Evolutionary conservation across 1,139 yeast genomes (phyloP), one percentile per base, ranked within the genome.

Genomic region (Zygoascus sp.): DNA sequence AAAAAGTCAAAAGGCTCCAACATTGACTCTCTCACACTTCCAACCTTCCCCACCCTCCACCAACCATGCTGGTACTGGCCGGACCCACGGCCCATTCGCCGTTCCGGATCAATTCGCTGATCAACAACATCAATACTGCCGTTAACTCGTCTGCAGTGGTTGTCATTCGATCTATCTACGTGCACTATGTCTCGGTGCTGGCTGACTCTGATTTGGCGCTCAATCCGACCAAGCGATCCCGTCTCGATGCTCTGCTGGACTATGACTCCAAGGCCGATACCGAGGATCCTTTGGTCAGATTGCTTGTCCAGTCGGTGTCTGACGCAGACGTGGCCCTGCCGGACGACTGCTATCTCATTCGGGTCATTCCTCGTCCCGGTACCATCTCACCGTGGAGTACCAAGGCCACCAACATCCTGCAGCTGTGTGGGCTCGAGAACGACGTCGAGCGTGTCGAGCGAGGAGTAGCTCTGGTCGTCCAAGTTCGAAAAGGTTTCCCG

Each of bases 301-400:
- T 74, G 44, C 70, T 90, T 54, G 66, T 72, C 38, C 72, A 74
- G 30, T 54, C 64, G 2, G 57, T 64, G 17, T 21, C 54, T 36
- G 15, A 52, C 45, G 49, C 42, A 23, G 42, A 48, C 28, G 43
- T 53, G 30, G 50, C 54, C 37, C 63, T 77, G 48, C 80, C 72
- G 35, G 68, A 72, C 15, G 79, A 81, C 61, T 68, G 79, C 32
- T 77, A 79, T 53, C 70, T 89, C 58, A 69, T 92, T 46, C 77
- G 95, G 64, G 76, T 94, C 48, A 75, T 90, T 50, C 98, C 99
- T 41, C 80, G 98, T 66, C 75, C 92, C 8, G 98, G 98, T 51
- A 92, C 98, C 20, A 89, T 92, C 56, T 90, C 97, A 21, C 98
- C 98, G 28, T 94, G 99, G 99, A 88, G 97, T 15, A 90, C 98